Conservation (phyloP, 139 green algal species). For the Coelastrella sp. region DNA sequence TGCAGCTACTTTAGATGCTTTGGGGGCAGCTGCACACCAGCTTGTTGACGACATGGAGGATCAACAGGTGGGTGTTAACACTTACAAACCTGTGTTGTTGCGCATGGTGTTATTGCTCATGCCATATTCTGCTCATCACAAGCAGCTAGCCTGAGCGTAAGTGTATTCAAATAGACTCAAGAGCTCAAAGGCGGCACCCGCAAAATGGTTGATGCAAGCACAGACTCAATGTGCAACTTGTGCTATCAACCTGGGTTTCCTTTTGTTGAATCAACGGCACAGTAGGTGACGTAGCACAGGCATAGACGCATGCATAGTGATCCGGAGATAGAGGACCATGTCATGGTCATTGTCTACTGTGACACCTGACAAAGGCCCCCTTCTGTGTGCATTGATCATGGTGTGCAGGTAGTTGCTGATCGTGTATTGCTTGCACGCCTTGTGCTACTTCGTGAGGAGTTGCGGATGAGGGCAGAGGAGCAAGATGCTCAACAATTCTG, state of each 20-base stretch:
- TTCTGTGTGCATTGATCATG: neutral
- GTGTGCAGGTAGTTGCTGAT: slow-evolving; percentile 40
- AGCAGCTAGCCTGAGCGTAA: neutral
- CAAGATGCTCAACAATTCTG: neutral
- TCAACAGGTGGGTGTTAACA: slow-evolving; percentile 33
- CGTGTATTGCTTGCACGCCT: slow-evolving; percentile 62
- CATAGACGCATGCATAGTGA: too few species aligned
- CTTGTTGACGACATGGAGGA: slow-evolving; percentile 79
- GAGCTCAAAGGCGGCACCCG: too few species aligned
- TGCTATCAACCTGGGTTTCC: too few species aligned
- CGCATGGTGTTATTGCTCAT: too few species aligned
- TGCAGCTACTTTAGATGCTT: slow-evolving; percentile 38
- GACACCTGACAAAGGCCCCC: neutral
- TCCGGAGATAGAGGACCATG: too few species aligned
- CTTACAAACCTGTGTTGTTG: too few species aligned
- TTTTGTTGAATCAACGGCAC: too few species aligned
- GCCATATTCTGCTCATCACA: neutral
- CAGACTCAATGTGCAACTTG: too few species aligned
- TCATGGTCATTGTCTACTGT: too few species aligned
- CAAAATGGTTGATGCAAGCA: too few species aligned
- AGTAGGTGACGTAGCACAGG: too few species aligned
- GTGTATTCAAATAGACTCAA: too few species aligned
- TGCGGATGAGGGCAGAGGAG: slow-evolving; percentile 34
- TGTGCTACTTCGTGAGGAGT: slow-evolving; percentile 63
- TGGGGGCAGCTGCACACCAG: slow-evolving; percentile 55